Evolutionary conservation across 2,329 filamentous ascomycete genomes (phyloP), one percentile per base, ranked within the genome.

Genomic region (Didymosphaeria variabile): DNA sequence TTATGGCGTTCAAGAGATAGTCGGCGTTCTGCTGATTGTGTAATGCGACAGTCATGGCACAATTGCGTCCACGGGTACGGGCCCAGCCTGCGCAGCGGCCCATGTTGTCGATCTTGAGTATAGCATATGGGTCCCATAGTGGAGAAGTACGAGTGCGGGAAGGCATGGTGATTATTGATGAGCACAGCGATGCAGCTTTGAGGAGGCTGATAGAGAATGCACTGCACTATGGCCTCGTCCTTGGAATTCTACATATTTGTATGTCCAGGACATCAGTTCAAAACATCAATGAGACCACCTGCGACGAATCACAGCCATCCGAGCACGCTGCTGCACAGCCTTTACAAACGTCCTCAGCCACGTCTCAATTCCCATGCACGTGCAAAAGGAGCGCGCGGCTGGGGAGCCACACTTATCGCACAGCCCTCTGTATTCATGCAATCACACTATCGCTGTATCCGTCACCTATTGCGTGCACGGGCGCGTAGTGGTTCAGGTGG

Each of bases 11-110:
- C 4, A 71, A 1, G 6, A 67, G 34, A 1, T 2, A 1, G 12
- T 61, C 26, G 15, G 63, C 45, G 17, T 36, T 53, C 5, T 12
- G 1, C 12, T 53, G 15, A 23, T 67, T 62, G 3, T 10, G 6
- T 10, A 10, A 7, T 1, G 51, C 40, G 34, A 71, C 61, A 1
- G 7, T 12, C 2, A 15, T 61, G 1, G 7, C 34, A 42, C 67
- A 71, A 15, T 61, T 61, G 12, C 65, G 64, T 9, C 55, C 26
- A 23, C 36, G 58, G 2, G 63, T 58, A 1, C 34, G 57, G 3
- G 66, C 67, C 42, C 38, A 58, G 17, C 65, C 66, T 1, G 64
- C 23, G 51, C 67, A 71, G 13, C 55, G 57, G 13, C 50, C 7
- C 34, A 65, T 53, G 2, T 26, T n/a, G 8, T 21, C 47, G 6